phyloP scores from a whole-genome alignment of 208 protist genomes.

The Wallacemonas sp. region DNA sequence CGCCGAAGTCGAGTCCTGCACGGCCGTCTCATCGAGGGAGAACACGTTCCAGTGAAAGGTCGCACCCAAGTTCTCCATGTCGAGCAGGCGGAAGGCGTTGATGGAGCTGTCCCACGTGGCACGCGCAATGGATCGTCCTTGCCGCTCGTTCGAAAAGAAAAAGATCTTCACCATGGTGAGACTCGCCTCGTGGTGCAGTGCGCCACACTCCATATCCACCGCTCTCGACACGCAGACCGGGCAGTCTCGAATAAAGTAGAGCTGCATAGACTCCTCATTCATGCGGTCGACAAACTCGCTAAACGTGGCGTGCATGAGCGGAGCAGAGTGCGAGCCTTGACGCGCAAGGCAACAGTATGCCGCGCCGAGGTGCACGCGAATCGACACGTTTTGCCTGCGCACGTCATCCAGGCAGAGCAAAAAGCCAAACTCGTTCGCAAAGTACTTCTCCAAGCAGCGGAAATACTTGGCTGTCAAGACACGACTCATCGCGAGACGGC shows the following conservation, averaged over 20 bases:
- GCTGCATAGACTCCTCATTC: constrained; percentile 85
- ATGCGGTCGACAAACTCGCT: constrained; percentile 83
- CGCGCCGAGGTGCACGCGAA: constrained; percentile 76
- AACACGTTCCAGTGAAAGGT: constrained; percentile 86
- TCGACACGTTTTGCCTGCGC: constrained; percentile 67
- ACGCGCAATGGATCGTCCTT: constrained; percentile 69
- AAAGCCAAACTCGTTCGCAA: constrained; percentile 66
- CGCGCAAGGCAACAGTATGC: constrained; percentile 83
- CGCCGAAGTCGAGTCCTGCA: constrained; percentile 11
- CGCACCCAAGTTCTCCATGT: constrained; percentile 83
- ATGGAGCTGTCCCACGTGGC: constrained; percentile 78
- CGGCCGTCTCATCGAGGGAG: constrained; percentile 74
- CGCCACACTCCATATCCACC: constrained; percentile 75
- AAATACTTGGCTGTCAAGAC: constrained; percentile 75
- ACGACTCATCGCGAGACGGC: constrained; percentile 61
- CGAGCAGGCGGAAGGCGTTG: constrained; percentile 75
- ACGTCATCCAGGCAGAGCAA: constrained; percentile 76
- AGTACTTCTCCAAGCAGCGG: constrained; percentile 65
- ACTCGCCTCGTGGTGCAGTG: constrained; percentile 59
- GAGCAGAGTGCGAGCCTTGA: constrained; percentile 71
- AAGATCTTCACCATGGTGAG: constrained; percentile 78
- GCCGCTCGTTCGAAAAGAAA: constrained; percentile 85
- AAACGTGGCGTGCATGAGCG: constrained; percentile 81
- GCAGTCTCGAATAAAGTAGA: constrained; percentile 86
- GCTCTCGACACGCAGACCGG: constrained; percentile 78